These are phyloP conservation scores for Leptographium radiaticola DNA, from an alignment of 2,329 filamentous ascomycete species.

Conservation along the genomic window DNA sequence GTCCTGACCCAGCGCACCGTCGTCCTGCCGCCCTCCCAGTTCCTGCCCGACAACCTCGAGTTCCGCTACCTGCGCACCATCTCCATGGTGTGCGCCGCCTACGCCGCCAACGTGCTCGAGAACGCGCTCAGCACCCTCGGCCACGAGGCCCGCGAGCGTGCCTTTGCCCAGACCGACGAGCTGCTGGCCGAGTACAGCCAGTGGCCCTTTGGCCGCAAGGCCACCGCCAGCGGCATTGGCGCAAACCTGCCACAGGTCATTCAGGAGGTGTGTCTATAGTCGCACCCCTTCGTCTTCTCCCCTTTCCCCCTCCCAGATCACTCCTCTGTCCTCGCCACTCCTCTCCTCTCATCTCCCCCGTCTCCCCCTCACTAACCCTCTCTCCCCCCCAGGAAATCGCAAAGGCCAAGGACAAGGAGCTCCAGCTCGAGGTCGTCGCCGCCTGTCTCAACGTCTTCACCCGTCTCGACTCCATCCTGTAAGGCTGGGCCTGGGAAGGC, in stretches of 20 bases:
- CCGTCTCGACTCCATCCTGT: conserved; percentile 88
- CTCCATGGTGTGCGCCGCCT: conserved; percentile 93
- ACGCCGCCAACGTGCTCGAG: conserved; percentile 94
- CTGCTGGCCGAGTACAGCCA: conserved; percentile 92
- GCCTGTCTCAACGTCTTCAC: conserved; percentile 97
- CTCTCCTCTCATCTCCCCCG: background rate
- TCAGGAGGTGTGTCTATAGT: conserved; percentile 53
- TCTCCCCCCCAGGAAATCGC: conserved; percentile 52
- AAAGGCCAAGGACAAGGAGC: conserved; percentile 79
- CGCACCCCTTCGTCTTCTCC: conserved; percentile 1
- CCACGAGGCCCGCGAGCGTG: conserved; percentile 85
- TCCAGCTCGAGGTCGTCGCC: conserved; percentile 93
- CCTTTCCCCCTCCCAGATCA: background rate
- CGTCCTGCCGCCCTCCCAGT: conserved; percentile 73
- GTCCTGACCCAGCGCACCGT: conserved; percentile 90
- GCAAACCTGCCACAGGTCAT: conserved; percentile 85
- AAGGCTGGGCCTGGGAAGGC: conserved; percentile 17
- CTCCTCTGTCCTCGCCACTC: background rate
- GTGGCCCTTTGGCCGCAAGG: conserved; percentile 87
- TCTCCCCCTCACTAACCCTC: background rate
- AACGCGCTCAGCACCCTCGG: conserved; percentile 91
- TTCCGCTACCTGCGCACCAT: conserved; percentile 88
- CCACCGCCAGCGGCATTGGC: conserved; percentile 67
- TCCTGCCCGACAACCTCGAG: conserved; percentile 86
- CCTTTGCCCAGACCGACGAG: conserved; percentile 95